phyloP scores from a whole-genome alignment of 306 rosid species.

The Malus domestica region DNA sequence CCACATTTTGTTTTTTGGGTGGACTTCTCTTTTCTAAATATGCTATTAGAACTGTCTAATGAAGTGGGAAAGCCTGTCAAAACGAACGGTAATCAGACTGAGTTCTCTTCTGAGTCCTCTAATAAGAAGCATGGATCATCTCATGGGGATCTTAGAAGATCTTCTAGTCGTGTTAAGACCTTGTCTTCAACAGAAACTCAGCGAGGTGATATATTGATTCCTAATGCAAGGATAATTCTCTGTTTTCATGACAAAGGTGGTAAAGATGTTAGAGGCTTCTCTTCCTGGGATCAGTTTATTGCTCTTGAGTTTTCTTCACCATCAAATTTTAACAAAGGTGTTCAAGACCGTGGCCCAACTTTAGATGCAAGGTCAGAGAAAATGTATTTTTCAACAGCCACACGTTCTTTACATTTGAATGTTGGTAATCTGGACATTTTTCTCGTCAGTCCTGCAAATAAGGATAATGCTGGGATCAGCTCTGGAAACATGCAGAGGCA shows the following conservation, averaged over 20 bases:
- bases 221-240: constrained; percentile 64
- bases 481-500: constrained; percentile 28
- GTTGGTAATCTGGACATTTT: constrained; percentile 50
- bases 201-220: constrained; percentile 56
- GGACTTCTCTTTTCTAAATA: constrained; percentile 45
- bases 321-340: constrained; percentile 27
- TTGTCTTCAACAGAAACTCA: constrained; percentile 43
- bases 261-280: constrained; percentile 28
- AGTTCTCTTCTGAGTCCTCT: constrained; percentile 21
- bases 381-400: constrained; percentile 34
- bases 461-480: constrained; percentile 23
- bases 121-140: constrained; percentile 29
- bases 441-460: constrained; percentile 40
- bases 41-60: constrained; percentile 34
- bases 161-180: constrained; percentile 37
- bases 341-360: constrained; percentile 27
- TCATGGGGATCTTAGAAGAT: constrained; percentile 27
- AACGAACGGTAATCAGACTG: constrained; percentile 23
- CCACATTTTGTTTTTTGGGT: constrained; percentile 74
- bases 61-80: constrained; percentile 47
- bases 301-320: constrained; percentile 67
- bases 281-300: constrained; percentile 63
- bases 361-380: constrained; percentile 43
- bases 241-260: constrained; percentile 65
- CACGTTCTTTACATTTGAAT: constrained; percentile 54